Evolutionary conservation across 495 filamentous ascomycete species (phyloP).

Genomic region (Massariosphaeria phaeospora): DNA sequence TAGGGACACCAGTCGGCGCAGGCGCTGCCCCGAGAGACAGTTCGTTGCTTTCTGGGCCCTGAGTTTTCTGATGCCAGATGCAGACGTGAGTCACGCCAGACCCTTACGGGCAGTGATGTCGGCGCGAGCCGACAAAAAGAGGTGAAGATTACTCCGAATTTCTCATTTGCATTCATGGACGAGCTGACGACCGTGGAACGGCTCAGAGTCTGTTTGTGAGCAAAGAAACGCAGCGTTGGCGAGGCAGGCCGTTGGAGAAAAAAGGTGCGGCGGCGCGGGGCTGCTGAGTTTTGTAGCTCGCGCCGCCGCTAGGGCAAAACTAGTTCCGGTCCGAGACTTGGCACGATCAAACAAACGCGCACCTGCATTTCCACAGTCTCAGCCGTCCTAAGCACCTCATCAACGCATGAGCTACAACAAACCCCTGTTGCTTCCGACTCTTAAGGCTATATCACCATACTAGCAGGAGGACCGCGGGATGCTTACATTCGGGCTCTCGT

Average conservation of each 20-base stretch:
- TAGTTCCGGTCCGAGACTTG: constrained; percentile 3
- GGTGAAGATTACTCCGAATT: constrained; percentile 99
- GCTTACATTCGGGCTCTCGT: too few species aligned
- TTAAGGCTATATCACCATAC: too few species aligned
- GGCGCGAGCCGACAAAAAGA: constrained; percentile 47
- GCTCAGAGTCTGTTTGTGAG: constrained; percentile 73
- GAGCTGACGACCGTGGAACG: constrained; percentile 25
- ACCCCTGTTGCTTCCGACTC: too few species aligned
- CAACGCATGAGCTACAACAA: too few species aligned
- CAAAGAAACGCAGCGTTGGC: constrained; percentile 99
- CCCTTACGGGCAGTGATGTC: constrained; percentile 75
- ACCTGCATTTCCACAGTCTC: background rate
- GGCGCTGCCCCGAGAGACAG: constrained; percentile 35
- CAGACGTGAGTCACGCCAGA: constrained; percentile 89
- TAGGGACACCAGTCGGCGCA: constrained; percentile 29
- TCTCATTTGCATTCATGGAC: constrained; percentile 80
- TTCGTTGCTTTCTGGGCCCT: constrained; percentile 52
- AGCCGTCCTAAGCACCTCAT: too few species aligned
- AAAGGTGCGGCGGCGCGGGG: constrained; percentile 24
- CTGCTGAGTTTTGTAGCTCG: constrained; percentile 23
- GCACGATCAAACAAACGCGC: background rate
- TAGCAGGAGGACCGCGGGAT: too few species aligned
- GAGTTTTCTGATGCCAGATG: constrained; percentile 98
- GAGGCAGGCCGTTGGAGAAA: constrained; percentile 76
- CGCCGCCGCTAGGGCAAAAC: constrained; percentile 11